These are phyloP conservation scores for Monosporozyma solicola DNA, from an alignment of 805 yeast species.

Conservation along the genomic window DNA sequence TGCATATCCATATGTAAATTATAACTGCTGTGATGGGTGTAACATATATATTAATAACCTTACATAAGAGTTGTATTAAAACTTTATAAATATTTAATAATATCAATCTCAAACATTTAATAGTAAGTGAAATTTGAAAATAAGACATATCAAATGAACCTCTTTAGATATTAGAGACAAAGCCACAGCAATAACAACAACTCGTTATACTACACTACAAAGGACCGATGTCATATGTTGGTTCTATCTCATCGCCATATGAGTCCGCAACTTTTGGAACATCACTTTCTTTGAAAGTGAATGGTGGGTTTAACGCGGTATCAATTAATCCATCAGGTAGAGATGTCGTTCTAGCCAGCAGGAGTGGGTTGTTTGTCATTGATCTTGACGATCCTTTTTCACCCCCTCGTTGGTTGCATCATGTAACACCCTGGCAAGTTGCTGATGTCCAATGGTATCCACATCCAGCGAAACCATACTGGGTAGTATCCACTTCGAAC, in stretches of 20 bases:
- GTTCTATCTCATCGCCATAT: not conserved
- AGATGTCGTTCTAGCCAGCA: slow-evolving; percentile 81
- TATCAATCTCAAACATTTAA: not conserved
- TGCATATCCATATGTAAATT: not conserved
- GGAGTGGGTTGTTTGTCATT: slow-evolving; percentile 77
- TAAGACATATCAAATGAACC: not conserved
- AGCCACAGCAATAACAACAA: not conserved
- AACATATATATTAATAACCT: not conserved
- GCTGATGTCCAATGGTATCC: slow-evolving; percentile 99
- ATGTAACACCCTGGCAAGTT: slow-evolving; percentile 93
- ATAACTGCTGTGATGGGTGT: not conserved
- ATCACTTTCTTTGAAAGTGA: slow-evolving; percentile 75
- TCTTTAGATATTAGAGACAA: not conserved
- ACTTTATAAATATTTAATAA: not conserved
- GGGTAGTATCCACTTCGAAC: slow-evolving; percentile 91
- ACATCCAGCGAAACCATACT: slow-evolving; percentile 69
- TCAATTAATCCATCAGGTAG: slow-evolving; percentile 83
- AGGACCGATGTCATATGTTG: not conserved
- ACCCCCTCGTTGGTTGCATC: slow-evolving; percentile 90
- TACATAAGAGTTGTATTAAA: not conserved
- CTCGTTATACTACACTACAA: not conserved
- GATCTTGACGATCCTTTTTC: slow-evolving; percentile 93
- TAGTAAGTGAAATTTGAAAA: not conserved
- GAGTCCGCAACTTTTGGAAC: slow-evolving; percentile 61
- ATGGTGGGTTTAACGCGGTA: slow-evolving; percentile 88